Percentiles rank a stretch among this genome's conserved stretches.
These are phyloP conservation scores for Pyrenula aspistea DNA, from an alignment of 495 filamentous ascomycete genomes.

Conservation along the genomic window DNA sequence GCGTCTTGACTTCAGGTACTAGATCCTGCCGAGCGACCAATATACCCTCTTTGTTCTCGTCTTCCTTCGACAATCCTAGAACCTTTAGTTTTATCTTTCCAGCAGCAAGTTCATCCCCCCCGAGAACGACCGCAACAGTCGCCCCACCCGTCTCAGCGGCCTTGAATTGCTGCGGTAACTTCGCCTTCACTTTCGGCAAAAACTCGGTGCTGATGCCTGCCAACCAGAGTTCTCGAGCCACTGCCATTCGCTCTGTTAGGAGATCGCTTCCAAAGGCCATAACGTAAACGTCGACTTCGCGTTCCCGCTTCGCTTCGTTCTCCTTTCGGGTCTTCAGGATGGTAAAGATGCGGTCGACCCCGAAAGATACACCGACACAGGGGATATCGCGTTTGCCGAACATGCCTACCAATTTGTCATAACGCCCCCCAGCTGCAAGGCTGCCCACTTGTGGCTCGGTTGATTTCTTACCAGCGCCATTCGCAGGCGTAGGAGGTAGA, in stretches of 20 bases:
- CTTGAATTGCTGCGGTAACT: constrained; percentile 67
- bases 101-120: constrained; percentile 63
- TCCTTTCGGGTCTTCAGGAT: constrained; percentile 71
- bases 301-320: constrained; percentile 46
- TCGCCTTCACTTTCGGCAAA: constrained; percentile 68
- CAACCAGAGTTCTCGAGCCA: constrained; percentile 63
- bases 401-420: constrained; percentile 91
- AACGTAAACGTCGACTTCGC: constrained; percentile 76
- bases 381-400: constrained; percentile 82
- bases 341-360: constrained; percentile 89
- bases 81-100: constrained; percentile 78
- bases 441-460: constrained; percentile 60
- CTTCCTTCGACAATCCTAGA: constrained; percentile 63
- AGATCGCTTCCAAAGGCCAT: constrained; percentile 64
- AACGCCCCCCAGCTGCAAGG: constrained; percentile 82
- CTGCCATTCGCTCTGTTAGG: constrained; percentile 66
- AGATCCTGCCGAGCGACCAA: constrained; percentile 50
- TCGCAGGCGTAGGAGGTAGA: constrained; percentile 50
- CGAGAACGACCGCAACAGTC: constrained; percentile 66
- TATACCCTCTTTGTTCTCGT: constrained; percentile 79
- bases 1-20: constrained; percentile 44
- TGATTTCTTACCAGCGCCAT: constrained; percentile 39
- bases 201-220: constrained; percentile 77
- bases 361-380: constrained; percentile 90
- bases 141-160: constrained; percentile 58